phyloP scores from a whole-genome alignment of 805 yeast genomes.

The Kuraishia cidri region DNA sequence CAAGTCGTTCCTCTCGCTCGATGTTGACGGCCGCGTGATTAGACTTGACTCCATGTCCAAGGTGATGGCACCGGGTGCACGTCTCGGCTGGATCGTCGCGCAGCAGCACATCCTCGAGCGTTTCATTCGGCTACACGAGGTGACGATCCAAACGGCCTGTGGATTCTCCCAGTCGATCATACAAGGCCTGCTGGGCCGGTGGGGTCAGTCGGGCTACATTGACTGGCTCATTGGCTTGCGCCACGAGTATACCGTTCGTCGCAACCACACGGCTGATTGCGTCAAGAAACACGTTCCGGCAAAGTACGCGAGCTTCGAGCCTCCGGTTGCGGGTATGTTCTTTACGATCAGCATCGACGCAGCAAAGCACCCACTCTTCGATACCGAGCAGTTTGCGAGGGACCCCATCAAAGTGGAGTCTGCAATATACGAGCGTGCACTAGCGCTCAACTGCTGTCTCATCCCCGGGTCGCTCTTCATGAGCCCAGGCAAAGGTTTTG shows the following conservation, averaged over 20 bases:
- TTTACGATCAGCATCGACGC: constrained; percentile 70
- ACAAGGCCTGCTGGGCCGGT: constrained; percentile 62
- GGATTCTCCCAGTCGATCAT: constrained; percentile 73
- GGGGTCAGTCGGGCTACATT: constrained; percentile 88
- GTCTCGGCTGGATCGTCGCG: constrained; percentile 87
- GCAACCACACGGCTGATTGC: constrained; percentile 81
- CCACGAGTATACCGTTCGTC: constrained; percentile 75
- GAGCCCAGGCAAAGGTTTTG: constrained; percentile 38
- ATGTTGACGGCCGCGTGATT: constrained; percentile 84
- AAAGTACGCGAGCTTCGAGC: constrained; percentile 28
- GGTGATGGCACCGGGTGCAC: constrained; percentile 84
- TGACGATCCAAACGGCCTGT: constrained; percentile 68
- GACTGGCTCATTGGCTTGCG: constrained; percentile 85
- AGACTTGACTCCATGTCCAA: constrained; percentile 88
- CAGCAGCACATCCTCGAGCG: constrained; percentile 58
- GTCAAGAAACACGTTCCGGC: constrained; percentile 49
- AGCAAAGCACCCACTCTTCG: constrained; percentile 69
- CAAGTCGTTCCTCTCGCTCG: constrained; percentile 67
- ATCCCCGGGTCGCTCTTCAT: constrained; percentile 83
- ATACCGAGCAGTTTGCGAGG: constrained; percentile 37
- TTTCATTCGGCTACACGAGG: constrained; percentile 67
- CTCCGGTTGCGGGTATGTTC: constrained; percentile 86
- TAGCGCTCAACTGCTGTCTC: constrained; percentile 56
- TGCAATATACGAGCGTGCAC: constrained; percentile 52
- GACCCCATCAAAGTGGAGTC: constrained; percentile 61